Conservation (phyloP, 2,329 filamentous ascomycete genomes). For the Neofusicoccum sp. region DNA sequence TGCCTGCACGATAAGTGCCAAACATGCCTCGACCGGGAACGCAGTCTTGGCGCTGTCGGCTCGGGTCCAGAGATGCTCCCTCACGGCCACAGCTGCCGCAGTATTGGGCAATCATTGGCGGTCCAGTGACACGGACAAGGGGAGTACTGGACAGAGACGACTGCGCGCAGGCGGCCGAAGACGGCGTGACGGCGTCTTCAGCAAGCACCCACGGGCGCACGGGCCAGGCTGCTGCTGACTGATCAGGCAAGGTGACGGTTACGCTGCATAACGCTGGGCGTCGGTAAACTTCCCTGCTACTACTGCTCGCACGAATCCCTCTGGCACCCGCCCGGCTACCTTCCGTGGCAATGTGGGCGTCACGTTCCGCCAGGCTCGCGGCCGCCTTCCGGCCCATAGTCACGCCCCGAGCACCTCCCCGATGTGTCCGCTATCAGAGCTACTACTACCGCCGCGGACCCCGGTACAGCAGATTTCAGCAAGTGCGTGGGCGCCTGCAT, state of each 20-base stretch:
- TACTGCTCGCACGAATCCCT: not conserved
- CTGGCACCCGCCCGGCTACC: not conserved
- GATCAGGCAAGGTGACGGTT: not conserved
- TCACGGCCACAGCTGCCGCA: too few relatives aligned
- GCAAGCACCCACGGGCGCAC: conserved; percentile 2
- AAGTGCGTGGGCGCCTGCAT: not conserved
- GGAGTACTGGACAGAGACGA: not conserved
- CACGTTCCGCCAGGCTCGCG: not conserved
- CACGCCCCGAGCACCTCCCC: not conserved
- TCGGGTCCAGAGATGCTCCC: too few relatives aligned
- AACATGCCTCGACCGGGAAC: too few relatives aligned
- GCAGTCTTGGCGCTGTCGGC: too few relatives aligned
- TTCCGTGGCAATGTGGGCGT: not conserved
- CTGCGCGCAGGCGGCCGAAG: not conserved
- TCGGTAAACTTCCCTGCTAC: not conserved
- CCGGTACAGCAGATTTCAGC: conserved; percentile 31
- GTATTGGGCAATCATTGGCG: too few relatives aligned
- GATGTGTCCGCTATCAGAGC: not conserved
- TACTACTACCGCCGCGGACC: conserved; percentile 1
- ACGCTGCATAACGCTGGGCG: not conserved
- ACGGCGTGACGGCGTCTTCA: not conserved
- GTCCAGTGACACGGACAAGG: too few relatives aligned
- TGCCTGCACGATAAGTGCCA: too few relatives aligned
- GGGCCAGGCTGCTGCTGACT: not conserved
- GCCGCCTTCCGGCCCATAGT: not conserved